Evolutionary conservation across 768 basidiomycete species (phyloP).

Genomic region (Russula olivacea): DNA sequence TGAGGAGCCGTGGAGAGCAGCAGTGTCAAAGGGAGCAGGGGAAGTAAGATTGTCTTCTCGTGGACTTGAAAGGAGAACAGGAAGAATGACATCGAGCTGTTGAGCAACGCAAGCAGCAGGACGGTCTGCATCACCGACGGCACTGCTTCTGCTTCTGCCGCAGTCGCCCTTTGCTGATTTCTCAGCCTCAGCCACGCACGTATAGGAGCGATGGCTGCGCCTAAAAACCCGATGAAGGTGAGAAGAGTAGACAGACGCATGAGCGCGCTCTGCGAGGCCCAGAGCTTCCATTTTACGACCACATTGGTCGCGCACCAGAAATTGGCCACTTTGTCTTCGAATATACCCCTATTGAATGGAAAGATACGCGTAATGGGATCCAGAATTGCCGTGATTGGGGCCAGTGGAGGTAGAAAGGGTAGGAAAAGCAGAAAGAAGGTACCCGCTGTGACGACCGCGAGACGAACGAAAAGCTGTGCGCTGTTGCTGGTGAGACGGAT

Average conservation of each 20-base stretch:
- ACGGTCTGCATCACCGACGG: conserved; percentile 57
- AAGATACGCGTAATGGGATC: conserved; percentile 79
- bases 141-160: conserved; percentile 2
- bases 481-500: conserved; percentile 22
- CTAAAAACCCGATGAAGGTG: conserved; percentile 68
- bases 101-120: conserved; percentile 74
- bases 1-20: conserved; percentile 50
- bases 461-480: conserved; percentile 53
- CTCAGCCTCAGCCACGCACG: conserved; percentile 35
- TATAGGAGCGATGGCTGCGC: conserved; percentile 46
- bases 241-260: conserved; percentile 59
- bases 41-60: conserved; percentile 86
- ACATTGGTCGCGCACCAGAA: conserved; percentile 96
- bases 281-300: conserved; percentile 74
- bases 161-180: conserved; percentile 10
- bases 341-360: conserved; percentile 84
- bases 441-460: conserved; percentile 54
- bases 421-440: conserved; percentile 68
- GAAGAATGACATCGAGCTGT: conserved; percentile 87
- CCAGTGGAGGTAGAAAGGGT: conserved; percentile 72
- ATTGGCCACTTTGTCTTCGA: conserved; percentile 96
- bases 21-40: conserved; percentile 78
- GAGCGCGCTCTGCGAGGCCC: conserved; percentile 43
- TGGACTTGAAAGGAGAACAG: conserved; percentile 96
- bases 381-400: conserved; percentile 41